These are phyloP conservation scores for Trifolium fragiferum DNA, from an alignment of 306 rosid genomes.

Conservation along the genomic window DNA sequence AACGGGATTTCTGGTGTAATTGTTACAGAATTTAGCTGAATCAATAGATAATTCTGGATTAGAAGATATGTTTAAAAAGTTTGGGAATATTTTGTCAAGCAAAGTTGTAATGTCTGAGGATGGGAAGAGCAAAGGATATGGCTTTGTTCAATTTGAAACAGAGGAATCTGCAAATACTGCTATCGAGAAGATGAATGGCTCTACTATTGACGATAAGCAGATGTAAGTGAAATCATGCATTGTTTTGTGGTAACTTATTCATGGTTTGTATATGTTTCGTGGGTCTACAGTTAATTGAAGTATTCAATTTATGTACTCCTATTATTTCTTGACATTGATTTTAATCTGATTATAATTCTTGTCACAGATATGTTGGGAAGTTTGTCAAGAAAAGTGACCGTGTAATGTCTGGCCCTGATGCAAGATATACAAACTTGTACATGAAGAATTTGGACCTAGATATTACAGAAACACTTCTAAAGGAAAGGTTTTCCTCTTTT, in stretches of 20 bases:
- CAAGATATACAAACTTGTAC: conserved; percentile 76
- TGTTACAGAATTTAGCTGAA: conserved; percentile 67
- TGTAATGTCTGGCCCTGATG: conserved; percentile 56
- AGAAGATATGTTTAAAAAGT: conserved; percentile 65
- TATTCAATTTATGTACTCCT: not conserved
- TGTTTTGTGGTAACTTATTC: conserved; percentile 27
- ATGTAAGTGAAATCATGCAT: conserved; percentile 56
- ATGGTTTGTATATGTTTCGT: not conserved
- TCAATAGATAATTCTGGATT: conserved; percentile 59
- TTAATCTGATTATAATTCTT: conserved; percentile 32
- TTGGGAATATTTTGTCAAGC: conserved; percentile 75
- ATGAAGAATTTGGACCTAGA: conserved; percentile 79
- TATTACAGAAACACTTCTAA: conserved; percentile 62
- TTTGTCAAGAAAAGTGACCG: conserved; percentile 75
- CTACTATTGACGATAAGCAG: conserved; percentile 59
- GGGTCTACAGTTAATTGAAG: not conserved
- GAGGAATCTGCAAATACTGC: conserved; percentile 81
- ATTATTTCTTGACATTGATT: conserved; percentile 16
- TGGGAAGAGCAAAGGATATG: conserved; percentile 88
- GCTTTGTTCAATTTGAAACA: conserved; percentile 86
- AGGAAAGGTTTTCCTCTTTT: conserved; percentile 65
- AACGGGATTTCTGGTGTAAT: conserved; percentile 28
- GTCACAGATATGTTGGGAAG: conserved; percentile 73
- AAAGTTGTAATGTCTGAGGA: conserved; percentile 77
- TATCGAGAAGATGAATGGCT: conserved; percentile 76